Base-by-base conservation (phyloP, 179 eudicot genomes). In the Amaranthus tricolor region DNA sequence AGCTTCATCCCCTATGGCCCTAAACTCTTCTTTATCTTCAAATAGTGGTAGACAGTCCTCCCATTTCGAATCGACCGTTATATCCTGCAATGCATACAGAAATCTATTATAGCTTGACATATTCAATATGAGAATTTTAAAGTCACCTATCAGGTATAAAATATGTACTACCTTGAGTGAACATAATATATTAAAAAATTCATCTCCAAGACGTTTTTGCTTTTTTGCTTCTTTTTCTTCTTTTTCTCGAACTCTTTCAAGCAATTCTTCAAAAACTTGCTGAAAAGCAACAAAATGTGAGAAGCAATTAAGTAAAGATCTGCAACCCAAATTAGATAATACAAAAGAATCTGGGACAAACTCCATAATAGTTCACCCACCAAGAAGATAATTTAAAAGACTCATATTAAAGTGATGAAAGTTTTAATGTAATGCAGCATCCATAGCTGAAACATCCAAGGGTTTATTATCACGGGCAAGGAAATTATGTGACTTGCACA, bases 221-320 rank as follows among this genome's bases (percentile, higher is more conserved):
- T 80, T 89, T 85, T 90, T 95, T 54, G 92, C 89, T 85, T 93
- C 99, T 80, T 95, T 95, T 86, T 91, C 99, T 80, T 95, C 98
- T 78, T 81, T 90, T 77, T 86, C 99, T 73, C 86, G 85, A 9
- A 78, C 94, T 84, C 84, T 86, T 84, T 85, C 91, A 74, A 82
- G 80, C 66, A 95, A 79, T 78, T 95, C 99, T 47, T 88, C 91
- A 81, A 87, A 93, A 70, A 89, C 83, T 76, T 89, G 83, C 99
- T 95, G 87, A 80, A 89, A 78, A 80, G 55, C 44, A 70, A 53
- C 43, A 77, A 54, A 63, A 70, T 3, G 48, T n/a, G 52, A 51
- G 40, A 62, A 48, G 62, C 15, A 61, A 66, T n/a, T 6, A 53
- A 73, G 63, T 10, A 76, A 50, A 7, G 14, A 13, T 74, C 43